Evolutionary conservation across 331 rosid species (phyloP).

Genomic region (Pyrus hybrid): DNA sequence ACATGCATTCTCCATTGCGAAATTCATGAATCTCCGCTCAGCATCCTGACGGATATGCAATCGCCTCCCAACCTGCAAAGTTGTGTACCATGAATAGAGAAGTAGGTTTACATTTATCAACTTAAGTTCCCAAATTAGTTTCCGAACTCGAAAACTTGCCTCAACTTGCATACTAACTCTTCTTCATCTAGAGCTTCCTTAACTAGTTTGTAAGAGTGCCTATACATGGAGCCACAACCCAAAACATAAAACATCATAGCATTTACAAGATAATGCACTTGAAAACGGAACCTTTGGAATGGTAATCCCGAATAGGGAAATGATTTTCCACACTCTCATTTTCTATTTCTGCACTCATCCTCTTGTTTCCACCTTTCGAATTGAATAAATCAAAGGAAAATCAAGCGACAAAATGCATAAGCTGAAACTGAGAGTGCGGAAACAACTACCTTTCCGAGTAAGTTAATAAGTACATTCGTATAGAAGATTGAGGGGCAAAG

Average conservation of each 20-base stretch:
- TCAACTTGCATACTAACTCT: neutral
- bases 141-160: conserved; percentile 6
- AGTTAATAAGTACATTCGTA: neutral
- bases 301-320: neutral
- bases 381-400: neutral
- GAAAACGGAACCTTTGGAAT: neutral
- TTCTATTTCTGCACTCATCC: neutral
- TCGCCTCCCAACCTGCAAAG: conserved; percentile 10
- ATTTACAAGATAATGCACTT: neutral
- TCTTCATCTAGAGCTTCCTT: neutral
- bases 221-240: neutral
- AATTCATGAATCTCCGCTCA: neutral
- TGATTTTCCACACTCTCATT: neutral
- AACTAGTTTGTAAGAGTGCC: neutral
- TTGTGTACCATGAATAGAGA: neutral
- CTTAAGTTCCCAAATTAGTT: neutral
- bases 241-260: neutral
- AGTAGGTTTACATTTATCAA: neutral
- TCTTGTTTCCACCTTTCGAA: neutral
- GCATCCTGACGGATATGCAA: conserved; percentile 3
- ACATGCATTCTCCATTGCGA: conserved; percentile 5
- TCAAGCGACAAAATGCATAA: neutral
- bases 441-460: neutral
- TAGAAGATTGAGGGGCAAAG: neutral
- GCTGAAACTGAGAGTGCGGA: neutral